phyloP scores from a whole-genome alignment of 192 early-diverging fungal genomes.

The Backusella macrospora region DNA sequence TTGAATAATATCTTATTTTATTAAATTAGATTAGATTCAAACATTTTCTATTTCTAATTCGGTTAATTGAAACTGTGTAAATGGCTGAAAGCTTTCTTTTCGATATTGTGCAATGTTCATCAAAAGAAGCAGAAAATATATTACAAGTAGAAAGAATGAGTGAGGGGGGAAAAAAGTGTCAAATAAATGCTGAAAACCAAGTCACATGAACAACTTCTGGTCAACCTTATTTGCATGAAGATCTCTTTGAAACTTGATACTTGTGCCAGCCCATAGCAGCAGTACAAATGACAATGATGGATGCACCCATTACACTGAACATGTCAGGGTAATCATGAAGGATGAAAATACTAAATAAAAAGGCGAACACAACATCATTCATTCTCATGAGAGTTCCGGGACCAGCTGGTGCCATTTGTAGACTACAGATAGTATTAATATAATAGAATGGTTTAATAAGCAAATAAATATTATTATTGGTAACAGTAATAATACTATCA shows the following conservation, averaged over 20 bases:
- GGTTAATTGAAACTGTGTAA: background rate
- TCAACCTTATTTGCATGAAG: background rate
- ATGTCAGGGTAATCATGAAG: conserved; percentile 67
- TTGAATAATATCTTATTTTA: background rate
- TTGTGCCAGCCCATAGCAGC: conserved; percentile 66
- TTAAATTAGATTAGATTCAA: background rate
- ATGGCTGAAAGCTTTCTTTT: background rate
- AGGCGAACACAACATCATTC: conserved; percentile 81
- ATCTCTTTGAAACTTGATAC: conserved; percentile 38
- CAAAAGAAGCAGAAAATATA: background rate
- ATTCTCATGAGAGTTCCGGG: conserved; percentile 80
- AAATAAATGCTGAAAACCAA: background rate
- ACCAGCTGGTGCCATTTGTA: conserved; percentile 75
- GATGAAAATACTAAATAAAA: conserved; percentile 69
- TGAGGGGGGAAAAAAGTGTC: background rate
- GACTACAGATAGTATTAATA: conserved; percentile 26
- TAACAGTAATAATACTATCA: too few relatives aligned
- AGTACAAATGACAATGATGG: conserved; percentile 64
- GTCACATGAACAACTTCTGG: background rate
- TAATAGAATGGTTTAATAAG: background rate
- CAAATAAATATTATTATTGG: background rate
- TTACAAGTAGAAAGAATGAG: too few relatives aligned
- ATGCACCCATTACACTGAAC: conserved; percentile 59
- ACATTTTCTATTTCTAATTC: background rate
- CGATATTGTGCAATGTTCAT: conserved; percentile 16